phyloP scores from a whole-genome alignment of 1,139 yeast genomes.

The Diutina rugosa region DNA sequence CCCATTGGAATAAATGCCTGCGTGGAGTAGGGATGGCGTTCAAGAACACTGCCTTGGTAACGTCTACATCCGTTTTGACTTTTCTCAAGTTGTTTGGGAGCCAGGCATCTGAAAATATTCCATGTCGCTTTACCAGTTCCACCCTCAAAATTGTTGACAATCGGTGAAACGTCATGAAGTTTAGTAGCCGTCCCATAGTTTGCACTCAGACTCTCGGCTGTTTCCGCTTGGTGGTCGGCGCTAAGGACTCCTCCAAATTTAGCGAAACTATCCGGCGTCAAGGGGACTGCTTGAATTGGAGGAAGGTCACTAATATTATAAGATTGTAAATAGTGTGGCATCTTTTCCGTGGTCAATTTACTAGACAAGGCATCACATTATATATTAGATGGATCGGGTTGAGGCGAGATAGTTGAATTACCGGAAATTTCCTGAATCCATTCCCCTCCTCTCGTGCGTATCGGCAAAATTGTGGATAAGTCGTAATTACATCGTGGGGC shows the following conservation, averaged over 20 bases:
- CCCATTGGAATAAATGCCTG: conserved; percentile 92
- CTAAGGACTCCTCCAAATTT: conserved; percentile 34
- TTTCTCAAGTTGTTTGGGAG: conserved; percentile 48
- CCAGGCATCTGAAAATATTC: conserved; percentile 74
- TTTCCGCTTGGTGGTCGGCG: conserved; percentile 29
- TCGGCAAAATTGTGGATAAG: too few species aligned
- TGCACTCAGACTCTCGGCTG: conserved; percentile 34
- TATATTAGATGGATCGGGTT: neutral
- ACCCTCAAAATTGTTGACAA: conserved; percentile 40
- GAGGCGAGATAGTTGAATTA: neutral
- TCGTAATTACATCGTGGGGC: too few species aligned
- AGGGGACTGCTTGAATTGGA: conserved; percentile 17
- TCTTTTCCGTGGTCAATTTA: neutral
- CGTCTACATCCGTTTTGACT: conserved; percentile 5
- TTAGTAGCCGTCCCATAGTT: conserved; percentile 92
- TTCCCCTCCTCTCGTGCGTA: neutral
- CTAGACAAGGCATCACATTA: neutral
- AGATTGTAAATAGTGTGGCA: neutral
- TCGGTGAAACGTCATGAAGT: conserved; percentile 58
- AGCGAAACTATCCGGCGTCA: conserved; percentile 29
- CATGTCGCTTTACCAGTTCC: conserved; percentile 46
- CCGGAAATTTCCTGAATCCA: neutral
- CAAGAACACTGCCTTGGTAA: conserved; percentile 61
- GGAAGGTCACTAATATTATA: neutral
- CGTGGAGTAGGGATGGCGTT: conserved; percentile 82